These are phyloP conservation scores for Fusarium sp. DNA, from an alignment of 2,329 filamentous ascomycete genomes.

Conservation along the genomic window DNA sequence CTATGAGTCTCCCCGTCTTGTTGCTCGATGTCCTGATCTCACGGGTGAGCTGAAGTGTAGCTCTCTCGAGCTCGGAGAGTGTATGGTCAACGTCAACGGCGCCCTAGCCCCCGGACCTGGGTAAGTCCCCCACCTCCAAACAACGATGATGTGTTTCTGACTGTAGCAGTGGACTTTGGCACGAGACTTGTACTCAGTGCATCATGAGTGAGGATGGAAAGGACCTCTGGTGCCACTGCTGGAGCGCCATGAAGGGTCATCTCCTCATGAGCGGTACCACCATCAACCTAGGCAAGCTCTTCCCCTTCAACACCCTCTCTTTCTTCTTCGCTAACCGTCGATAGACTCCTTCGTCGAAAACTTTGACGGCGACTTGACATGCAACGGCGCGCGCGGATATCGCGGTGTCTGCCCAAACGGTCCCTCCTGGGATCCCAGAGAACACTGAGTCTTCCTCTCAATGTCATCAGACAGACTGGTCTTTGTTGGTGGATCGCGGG, in stretches of 20 bases:
- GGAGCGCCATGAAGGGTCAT: not conserved
- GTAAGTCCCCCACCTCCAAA: not conserved
- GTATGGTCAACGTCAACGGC: conserved; percentile 29
- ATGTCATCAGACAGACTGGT: not conserved
- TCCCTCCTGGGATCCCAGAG: not conserved
- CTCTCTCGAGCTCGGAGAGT: conserved; percentile 29
- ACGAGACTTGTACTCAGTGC: conserved; percentile 28
- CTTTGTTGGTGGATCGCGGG: not conserved
- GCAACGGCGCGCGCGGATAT: conserved; percentile 13
- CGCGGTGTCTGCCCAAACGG: conserved; percentile 20
- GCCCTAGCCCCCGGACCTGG: conserved; percentile 3
- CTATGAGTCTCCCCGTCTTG: conserved; percentile 24
- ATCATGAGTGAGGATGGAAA: not conserved
- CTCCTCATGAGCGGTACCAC: not conserved
- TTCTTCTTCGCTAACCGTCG: not conserved
- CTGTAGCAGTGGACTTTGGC: conserved; percentile 16
- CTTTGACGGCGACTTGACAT: conserved; percentile 26
- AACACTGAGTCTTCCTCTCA: not conserved
- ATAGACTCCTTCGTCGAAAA: conserved; percentile 27
- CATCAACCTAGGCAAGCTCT: conserved; percentile 20
- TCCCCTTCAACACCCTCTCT: not conserved
- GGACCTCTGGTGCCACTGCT: conserved; percentile 25
- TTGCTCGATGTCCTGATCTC: conserved; percentile 21
- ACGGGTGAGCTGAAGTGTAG: conserved; percentile 25
- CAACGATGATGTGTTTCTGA: not conserved